Evolutionary conservation across 1,139 yeast genomes (phyloP).

Genomic region (Pneumocystis murina): DNA sequence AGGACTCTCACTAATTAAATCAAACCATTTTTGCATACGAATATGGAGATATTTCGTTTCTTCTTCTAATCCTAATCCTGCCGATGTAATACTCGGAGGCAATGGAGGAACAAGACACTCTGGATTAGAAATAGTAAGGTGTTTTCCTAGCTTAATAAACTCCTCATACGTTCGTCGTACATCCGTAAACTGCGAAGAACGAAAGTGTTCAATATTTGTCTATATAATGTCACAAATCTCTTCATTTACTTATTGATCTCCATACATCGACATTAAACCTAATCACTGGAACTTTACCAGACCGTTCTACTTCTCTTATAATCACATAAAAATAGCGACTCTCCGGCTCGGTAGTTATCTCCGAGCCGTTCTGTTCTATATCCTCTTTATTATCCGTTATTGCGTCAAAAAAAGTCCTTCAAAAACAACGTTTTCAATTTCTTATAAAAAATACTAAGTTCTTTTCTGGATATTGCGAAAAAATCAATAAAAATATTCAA

Average conservation of each 20-base stretch:
- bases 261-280: background rate
- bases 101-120: constrained; percentile 89
- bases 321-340: background rate
- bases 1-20: constrained; percentile 58
- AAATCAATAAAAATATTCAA: background rate
- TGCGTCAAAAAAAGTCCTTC: background rate
- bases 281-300: background rate
- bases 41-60: constrained; percentile 44
- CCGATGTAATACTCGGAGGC: constrained; percentile 60
- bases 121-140: constrained; percentile 62
- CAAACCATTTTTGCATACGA: constrained; percentile 76
- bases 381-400: background rate
- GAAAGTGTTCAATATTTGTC: constrained; percentile 56
- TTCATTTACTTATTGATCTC: background rate
- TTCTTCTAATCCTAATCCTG: constrained; percentile 72
- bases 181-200: constrained; percentile 57
- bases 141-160: constrained; percentile 59
- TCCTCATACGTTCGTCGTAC: constrained; percentile 72
- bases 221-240: constrained; percentile 9
- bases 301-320: background rate
- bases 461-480: background rate
- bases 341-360: background rate
- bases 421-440: background rate
- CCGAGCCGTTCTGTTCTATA: background rate
- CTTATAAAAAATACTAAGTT: background rate